Evolutionary conservation across 108 stramenopile genomes (phyloP), one percentile per base, ranked within the genome.

Genomic region (Cyclotella atomus): DNA sequence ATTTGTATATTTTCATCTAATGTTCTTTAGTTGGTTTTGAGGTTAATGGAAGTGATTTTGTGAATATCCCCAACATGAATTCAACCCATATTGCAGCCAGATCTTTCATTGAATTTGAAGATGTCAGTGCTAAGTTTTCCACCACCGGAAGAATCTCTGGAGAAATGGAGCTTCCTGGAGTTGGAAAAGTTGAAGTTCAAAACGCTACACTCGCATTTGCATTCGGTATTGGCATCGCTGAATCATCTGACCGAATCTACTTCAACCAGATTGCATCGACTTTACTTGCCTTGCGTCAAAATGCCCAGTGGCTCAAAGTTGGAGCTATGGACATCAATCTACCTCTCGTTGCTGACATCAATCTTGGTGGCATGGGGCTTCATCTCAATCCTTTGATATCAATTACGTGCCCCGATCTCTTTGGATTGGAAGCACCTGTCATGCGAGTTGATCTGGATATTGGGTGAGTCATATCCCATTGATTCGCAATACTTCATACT

Each of bases 41-140:
- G 35, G 23, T 62, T 34, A 23, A 55, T 3, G 54, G 54, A 29
- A 16, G 3, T 28, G 54, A 55, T 3, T 55, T 55, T 28, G 8
- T 55, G 2, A 4, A 55, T 8, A 17, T 55, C 5, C 54, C 54
- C 6, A 5, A 2, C 27, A 55, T 55, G 54, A 55, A 23, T 15
- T 2, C 4, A 55, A 27, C 54, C 28, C 15, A 55, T 8, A 28
- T 55, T 29, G 54, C 54, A 55, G 4, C 54, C 2, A 24, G 54
- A 6, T 23, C 54, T 28, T 72, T 64, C 24, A 62, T 75, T 17
- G 52, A 75, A 34, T 75, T 75, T 38, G 41, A 75, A 19, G 73
- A 75, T 52, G 55, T 75, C 16, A 64, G 62, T 33, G 73, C 49
- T 9, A 75, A 75, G 45, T 66, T 75, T 20, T 12, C 65, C 24